Base-by-base conservation (phyloP, 768 basidiomycete species). In the Krasilnikovozyma curviuscula region DNA sequence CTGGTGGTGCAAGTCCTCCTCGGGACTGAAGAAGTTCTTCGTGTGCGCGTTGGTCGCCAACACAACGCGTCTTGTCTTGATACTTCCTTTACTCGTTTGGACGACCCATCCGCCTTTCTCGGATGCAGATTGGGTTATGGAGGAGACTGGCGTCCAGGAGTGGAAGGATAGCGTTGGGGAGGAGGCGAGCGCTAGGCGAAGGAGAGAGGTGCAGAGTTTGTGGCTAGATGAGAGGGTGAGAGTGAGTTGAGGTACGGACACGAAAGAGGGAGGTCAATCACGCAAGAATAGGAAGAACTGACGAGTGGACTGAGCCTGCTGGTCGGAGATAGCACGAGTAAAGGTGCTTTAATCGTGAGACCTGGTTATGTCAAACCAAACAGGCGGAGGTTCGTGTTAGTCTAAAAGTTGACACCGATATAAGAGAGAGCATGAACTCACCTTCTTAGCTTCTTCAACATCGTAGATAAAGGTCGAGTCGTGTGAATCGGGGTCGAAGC, bases 271-370 rank as follows among this genome's bases (percentile, higher is more conserved):
- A n/a, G 43, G 12, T 33, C n/a, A 4, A 12, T 3, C 16, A 14
- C 31, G 30, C 10, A 23, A 19, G 21, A 1, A 24, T 7, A 4
- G 29, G 21, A 44, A n/a, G 13, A 12, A n/a, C 46, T 27, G 10
- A 47, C 46, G 46, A 47, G 35, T 47, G 46, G 31, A 47, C 46
- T 3, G 24, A 27, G 18, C 46, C 46, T 5, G 46, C 46, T 2
- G 46, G 46, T 10, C 46, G 34, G 13, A 47, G 46, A 16, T 47
- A 38, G 18, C 21, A 9, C 1, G 46, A 47, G 8, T 19, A 3
- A 12, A 34, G 28, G 31, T 21, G 35, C 35, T 37, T 47, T 12
- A 39, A 38, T 6, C 46, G 21, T n/a, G 46, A 47, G 37, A 47
- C 34, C 46, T 47, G 37, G 13, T 12, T 14, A 12, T 13, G 4